These are phyloP conservation scores for Scutellaria baicalensis DNA, from an alignment of 257 asterid species.

Conservation along the genomic window DNA sequence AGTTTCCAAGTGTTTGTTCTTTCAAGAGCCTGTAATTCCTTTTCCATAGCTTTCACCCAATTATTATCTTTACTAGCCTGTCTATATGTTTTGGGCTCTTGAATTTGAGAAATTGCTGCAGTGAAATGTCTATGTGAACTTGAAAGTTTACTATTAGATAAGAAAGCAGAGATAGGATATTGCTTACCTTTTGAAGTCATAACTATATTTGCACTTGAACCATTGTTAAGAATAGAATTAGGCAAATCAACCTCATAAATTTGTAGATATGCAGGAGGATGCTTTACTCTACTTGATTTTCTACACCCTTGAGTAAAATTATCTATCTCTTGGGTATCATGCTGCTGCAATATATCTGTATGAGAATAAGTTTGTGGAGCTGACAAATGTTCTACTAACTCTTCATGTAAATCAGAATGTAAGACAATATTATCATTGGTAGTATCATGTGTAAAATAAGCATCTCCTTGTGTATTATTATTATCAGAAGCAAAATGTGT, in stretches of 20 bases:
- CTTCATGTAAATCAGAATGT: too few species aligned
- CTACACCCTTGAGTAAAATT: not conserved
- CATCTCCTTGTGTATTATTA: too few species aligned
- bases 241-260: not conserved
- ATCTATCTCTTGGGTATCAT: too few species aligned
- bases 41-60: not conserved
- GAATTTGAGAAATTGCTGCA: not conserved
- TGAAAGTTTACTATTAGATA: not conserved
- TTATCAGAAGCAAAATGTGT: not conserved
- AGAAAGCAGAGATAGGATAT: not conserved
- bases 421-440: too few species aligned
- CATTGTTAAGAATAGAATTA: not conserved
- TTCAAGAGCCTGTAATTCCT: not conserved
- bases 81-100: not conserved
- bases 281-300: not conserved
- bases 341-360: too few species aligned
- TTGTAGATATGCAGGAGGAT: not conserved
- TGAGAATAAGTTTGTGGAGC: too few species aligned
- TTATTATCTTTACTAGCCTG: not conserved
- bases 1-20: not conserved
- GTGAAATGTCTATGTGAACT: not conserved
- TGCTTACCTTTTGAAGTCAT: not conserved
- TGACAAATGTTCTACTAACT: too few species aligned
- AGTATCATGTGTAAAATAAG: too few species aligned
- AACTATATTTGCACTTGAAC: not conserved